phyloP scores from a whole-genome alignment of 345 rosid genomes.

The Aquilaria sinensis region DNA sequence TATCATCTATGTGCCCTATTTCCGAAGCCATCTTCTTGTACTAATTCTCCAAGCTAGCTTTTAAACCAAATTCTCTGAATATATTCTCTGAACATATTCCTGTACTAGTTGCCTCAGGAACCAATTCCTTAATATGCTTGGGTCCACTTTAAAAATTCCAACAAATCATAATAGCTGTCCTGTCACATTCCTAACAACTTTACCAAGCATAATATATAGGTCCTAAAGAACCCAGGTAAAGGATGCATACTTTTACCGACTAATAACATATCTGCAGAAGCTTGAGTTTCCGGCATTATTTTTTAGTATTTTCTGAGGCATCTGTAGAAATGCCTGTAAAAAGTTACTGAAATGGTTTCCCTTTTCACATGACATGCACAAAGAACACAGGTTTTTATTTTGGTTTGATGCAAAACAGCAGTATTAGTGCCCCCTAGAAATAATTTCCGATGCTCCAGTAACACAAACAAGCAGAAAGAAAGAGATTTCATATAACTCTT shows the following conservation, averaged over 20 bases:
- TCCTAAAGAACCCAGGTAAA: neutral
- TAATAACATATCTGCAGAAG: no score
- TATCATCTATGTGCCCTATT: neutral
- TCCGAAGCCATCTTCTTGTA: slow-evolving; percentile 6
- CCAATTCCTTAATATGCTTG: slow-evolving; percentile 13
- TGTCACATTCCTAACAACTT: slow-evolving; percentile 4
- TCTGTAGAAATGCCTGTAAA: no score
- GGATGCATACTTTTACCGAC: neutral
- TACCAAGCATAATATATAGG: neutral
- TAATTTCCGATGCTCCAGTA: no score
- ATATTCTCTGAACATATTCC: slow-evolving; percentile 26
- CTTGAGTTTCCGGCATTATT: no score
- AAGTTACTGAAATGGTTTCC: no score
- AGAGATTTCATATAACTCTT: no score
- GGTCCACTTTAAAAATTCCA: slow-evolving; percentile 5
- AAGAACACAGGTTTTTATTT: no score
- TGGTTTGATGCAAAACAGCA: no score
- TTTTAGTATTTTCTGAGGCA: no score
- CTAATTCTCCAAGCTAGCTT: slow-evolving; percentile 1
- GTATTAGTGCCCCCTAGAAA: no score
- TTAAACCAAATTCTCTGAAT: slow-evolving; percentile 8
- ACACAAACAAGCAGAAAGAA: no score
- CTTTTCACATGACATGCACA: no score
- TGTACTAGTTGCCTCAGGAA: slow-evolving; percentile 15
- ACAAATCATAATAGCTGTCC: slow-evolving; percentile 26